Conservation (phyloP, 164 flowering plant species). For the Chimonanthus praecox region DNA sequence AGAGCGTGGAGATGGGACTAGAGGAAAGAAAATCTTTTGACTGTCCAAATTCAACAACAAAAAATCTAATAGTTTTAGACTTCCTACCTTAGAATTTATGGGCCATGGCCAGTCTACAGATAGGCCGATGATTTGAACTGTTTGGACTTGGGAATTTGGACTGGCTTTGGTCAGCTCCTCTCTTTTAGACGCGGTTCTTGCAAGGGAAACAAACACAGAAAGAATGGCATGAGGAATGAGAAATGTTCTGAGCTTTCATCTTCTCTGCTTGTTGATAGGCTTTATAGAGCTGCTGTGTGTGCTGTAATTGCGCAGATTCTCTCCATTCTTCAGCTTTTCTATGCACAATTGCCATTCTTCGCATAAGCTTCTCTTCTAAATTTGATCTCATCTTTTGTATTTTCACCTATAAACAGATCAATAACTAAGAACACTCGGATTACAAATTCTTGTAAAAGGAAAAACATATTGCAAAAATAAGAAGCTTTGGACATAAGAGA, state of each 20-base stretch:
- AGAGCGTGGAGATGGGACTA: neutral
- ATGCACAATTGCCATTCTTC: constrained; percentile 72
- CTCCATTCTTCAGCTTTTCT: constrained; percentile 89
- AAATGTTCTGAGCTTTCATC: constrained; percentile 27
- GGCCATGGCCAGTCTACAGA: neutral
- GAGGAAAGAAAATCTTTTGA: neutral
- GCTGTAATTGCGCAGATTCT: constrained; percentile 58
- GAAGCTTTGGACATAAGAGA: too few species aligned
- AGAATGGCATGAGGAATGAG: constrained; percentile 17
- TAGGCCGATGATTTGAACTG: neutral
- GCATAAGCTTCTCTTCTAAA: constrained; percentile 86
- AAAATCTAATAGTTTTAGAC: neutral
- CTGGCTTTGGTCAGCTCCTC: neutral
- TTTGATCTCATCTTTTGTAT: constrained; percentile 85
- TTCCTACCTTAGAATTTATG: neutral
- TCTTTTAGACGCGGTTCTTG: constrained; percentile 14
- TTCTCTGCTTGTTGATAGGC: constrained; percentile 42
- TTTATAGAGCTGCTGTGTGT: constrained; percentile 52
- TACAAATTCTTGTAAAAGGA: too few species aligned
- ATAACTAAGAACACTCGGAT: too few species aligned
- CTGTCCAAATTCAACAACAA: neutral
- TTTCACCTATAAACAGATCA: constrained; percentile 52
- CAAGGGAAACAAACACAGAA: constrained; percentile 57
- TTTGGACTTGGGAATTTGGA: neutral
- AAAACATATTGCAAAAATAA: too few species aligned